phyloP scores from a whole-genome alignment of 2,329 filamentous ascomycete species.

The Ophiostoma tasmaniense region DNA sequence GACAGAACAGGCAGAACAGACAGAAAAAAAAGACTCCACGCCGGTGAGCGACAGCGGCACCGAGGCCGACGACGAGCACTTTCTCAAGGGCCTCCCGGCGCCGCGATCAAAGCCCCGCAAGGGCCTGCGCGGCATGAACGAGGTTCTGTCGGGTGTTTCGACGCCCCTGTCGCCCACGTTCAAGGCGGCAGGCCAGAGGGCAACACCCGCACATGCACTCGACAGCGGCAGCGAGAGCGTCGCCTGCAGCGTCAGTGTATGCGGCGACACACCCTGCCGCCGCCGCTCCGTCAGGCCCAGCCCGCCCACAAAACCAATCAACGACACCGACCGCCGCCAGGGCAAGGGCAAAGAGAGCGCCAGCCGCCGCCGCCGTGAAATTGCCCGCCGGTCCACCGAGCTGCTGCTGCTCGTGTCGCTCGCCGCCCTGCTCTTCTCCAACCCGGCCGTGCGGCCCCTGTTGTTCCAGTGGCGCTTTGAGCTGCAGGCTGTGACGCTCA shows the following conservation, averaged over 20 bases:
- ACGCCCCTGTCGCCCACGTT: slow-evolving; percentile 44
- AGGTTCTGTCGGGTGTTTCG: slow-evolving; percentile 44
- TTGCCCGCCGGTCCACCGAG: slow-evolving; percentile 46
- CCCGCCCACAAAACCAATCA: not conserved
- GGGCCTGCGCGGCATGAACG: slow-evolving; percentile 59
- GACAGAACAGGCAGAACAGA: too few relatives aligned
- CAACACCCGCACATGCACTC: not conserved
- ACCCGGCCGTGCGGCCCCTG: slow-evolving; percentile 38
- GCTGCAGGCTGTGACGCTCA: slow-evolving; percentile 30
- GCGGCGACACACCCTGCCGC: slow-evolving; percentile 29
- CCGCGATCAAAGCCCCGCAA: slow-evolving; percentile 67
- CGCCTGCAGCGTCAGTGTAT: slow-evolving; percentile 1
- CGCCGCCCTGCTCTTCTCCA: slow-evolving; percentile 39
- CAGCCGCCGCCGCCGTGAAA: slow-evolving; percentile 39
- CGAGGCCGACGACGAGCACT: slow-evolving; percentile 89
- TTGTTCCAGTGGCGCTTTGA: slow-evolving; percentile 42
- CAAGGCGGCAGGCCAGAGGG: not conserved
- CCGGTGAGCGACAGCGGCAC: slow-evolving; percentile 82
- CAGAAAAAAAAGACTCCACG: slow-evolving; percentile 40
- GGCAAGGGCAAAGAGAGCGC: slow-evolving; percentile 22
- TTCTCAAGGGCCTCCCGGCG: slow-evolving; percentile 76
- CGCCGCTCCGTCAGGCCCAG: not conserved
- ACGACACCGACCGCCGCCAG: slow-evolving; percentile 22
- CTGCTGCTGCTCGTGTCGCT: slow-evolving; percentile 42
- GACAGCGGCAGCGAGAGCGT: slow-evolving; percentile 8